Base-by-base conservation (phyloP, 2,329 filamentous ascomycete genomes). In the Talaromyces islandicus region DNA sequence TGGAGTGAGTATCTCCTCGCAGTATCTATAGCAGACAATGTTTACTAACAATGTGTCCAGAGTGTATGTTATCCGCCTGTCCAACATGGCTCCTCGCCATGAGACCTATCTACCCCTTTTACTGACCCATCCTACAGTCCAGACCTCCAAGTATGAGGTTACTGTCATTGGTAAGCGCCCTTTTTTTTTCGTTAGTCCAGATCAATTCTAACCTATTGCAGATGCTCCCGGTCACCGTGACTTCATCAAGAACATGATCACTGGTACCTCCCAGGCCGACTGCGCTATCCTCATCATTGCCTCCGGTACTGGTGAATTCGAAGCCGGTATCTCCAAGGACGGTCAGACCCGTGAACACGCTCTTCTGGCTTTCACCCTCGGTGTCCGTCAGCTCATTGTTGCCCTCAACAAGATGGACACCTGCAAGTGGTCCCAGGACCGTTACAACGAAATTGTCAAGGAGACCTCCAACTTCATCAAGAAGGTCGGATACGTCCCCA, bases 241-340 rank as follows among this genome's bases (percentile, higher is more conserved):
- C 80, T 99, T 97, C 88, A 97, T 99, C 91, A 99, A 99, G 93
- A 99, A 97, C 92, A 99, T 99, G 94, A 99, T 99, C 83, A 97
- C 94, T 89, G 94, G 94, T 92, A 97, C 94, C 78, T 99, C 94
- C 82, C 94, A 97, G 90, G 94, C 94, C 75, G 94, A 99, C 80
- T 97, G 94, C 85, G 94, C 94, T 78, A 91, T 99, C 81, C 92
- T 99, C 86, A 97, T 99, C 85, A 99, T 99, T 83, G 94, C 93
- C 75, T 92, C 94, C 77, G 94, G 94, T 87, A 96, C 92, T 91
- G 94, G 94, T 97, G 94, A 99, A 88, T 99, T 99, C 89, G 94
- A 99, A 89, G 94, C 94, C 89, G 94, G 94, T 97, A 99, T 99
- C 90, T 97, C 94, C 89, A 99, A 99, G 91, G 94, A 97, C 91